These are phyloP conservation scores for Aristolochia contorta DNA, from an alignment of 164 flowering plant species.

Conservation along the genomic window DNA sequence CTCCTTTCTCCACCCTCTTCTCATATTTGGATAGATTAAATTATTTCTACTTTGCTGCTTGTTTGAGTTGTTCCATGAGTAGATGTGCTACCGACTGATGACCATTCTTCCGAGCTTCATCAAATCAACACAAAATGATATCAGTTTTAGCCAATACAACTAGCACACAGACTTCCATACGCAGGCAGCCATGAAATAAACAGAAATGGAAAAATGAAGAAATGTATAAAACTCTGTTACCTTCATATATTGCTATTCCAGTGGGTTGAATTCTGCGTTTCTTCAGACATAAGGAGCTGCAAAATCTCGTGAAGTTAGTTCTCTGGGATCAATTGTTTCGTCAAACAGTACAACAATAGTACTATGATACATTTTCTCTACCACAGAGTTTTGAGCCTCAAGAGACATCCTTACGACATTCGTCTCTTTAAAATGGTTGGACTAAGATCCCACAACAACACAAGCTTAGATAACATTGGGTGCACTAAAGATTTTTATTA, in stretches of 20 bases:
- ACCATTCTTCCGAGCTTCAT: slow-evolving; percentile 39
- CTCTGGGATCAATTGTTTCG: not conserved
- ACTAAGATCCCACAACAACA: too few species aligned
- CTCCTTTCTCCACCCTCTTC: too few species aligned
- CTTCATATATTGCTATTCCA: slow-evolving; percentile 49
- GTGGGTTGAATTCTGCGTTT: slow-evolving; percentile 52
- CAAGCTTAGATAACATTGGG: too few species aligned
- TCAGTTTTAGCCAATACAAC: not conserved
- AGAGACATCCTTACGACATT: too few species aligned
- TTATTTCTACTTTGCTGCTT: not conserved
- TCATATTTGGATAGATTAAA: not conserved
- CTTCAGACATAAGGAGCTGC: slow-evolving; percentile 44
- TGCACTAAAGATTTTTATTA: not conserved
- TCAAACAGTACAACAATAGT: not conserved
- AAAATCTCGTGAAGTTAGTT: not conserved
- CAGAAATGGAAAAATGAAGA: not conserved
- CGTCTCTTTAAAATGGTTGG: too few species aligned
- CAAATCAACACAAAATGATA: slow-evolving; percentile 1
- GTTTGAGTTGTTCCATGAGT: slow-evolving; percentile 6
- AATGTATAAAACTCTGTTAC: slow-evolving; percentile 10
- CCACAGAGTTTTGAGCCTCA: too few species aligned
- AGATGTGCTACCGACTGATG: slow-evolving; percentile 49
- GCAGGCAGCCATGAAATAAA: not conserved
- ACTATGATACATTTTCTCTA: too few species aligned
- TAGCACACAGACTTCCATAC: not conserved